A percentile compares a stretch with the other conserved stretches of the same genome.
These are phyloP conservation scores for Lignosus rhinocerotis DNA, from an alignment of 1,284 basidiomycete genomes.

Conservation along the genomic window DNA sequence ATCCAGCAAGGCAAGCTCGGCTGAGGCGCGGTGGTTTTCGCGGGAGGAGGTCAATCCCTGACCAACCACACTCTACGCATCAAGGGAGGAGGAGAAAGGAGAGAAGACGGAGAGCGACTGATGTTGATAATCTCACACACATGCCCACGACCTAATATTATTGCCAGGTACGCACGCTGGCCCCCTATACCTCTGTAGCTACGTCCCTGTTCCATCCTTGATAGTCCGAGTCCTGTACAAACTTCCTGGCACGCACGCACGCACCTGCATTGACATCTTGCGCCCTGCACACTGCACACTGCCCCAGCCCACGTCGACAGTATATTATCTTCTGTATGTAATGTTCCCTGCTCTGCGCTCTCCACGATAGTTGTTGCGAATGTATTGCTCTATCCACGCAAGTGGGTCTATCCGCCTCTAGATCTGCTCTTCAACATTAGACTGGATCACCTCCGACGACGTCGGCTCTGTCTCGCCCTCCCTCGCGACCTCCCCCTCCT, in stretches of 20 bases:
- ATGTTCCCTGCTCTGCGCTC: conserved; percentile 1
- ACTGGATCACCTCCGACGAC: conserved; percentile 22
- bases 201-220: not conserved
- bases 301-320: conserved; percentile 1
- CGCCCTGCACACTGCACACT: not conserved
- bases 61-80: not conserved
- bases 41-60: no score
- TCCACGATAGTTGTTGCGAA: not conserved
- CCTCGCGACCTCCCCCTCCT: conserved; percentile 16
- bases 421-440: not conserved
- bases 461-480: conserved; percentile 30
- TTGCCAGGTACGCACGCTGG: conserved; percentile 11
- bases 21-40: conserved; percentile 5
- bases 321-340: conserved; percentile 16
- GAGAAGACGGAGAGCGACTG: not conserved
- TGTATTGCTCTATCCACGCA: not conserved
- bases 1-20: conserved; percentile 55
- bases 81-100: not conserved
- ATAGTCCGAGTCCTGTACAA: conserved; percentile 11
- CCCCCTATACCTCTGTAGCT: conserved; percentile 18
- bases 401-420: not conserved
- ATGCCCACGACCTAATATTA: conserved; percentile 8
- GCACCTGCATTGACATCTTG: conserved; percentile 4
- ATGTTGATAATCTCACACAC: not conserved
- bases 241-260: conserved; percentile 1